Conservation (phyloP, 2,329 filamentous ascomycete genomes). For the Sporothrix euskadiensis region DNA sequence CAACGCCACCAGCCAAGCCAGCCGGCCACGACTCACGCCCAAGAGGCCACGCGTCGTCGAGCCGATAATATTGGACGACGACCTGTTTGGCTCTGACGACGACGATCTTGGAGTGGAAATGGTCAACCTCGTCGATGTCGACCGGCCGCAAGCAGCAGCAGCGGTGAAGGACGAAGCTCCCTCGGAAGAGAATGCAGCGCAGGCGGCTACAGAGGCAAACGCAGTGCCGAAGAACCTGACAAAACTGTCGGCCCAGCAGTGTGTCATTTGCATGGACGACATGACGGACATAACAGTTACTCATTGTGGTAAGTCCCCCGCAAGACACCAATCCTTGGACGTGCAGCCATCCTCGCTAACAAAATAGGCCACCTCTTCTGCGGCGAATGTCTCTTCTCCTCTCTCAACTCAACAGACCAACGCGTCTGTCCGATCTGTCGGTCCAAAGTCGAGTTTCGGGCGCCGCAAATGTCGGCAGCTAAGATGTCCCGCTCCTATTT, state of each 20-base stretch:
- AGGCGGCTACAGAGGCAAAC: not conserved
- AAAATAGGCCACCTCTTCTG: constrained; percentile 63
- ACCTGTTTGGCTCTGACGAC: constrained; percentile 28
- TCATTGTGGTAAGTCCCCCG: constrained; percentile 59
- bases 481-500: constrained; percentile 55
- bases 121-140: constrained; percentile 42
- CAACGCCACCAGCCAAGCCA: constrained; percentile 2
- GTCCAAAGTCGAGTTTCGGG: constrained; percentile 52
- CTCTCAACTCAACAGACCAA: constrained; percentile 56
- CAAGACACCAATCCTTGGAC: not conserved
- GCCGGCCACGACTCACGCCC: constrained; percentile 11
- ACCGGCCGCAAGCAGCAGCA: constrained; percentile 21
- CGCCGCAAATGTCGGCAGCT: constrained; percentile 38
- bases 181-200: not conserved
- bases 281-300: constrained; percentile 61
- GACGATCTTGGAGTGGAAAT: constrained; percentile 37
- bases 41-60: constrained; percentile 19
- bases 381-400: constrained; percentile 61
- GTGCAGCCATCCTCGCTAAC: not conserved
- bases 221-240: constrained; percentile 41
- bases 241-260: constrained; percentile 61
- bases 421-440: constrained; percentile 66
- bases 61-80: constrained; percentile 18
- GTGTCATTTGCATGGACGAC: constrained; percentile 68
- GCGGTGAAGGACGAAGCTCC: constrained; percentile 4